Base-by-base conservation (phyloP, 176 grass and related monocot species). In the Eragrostis curvula region DNA sequence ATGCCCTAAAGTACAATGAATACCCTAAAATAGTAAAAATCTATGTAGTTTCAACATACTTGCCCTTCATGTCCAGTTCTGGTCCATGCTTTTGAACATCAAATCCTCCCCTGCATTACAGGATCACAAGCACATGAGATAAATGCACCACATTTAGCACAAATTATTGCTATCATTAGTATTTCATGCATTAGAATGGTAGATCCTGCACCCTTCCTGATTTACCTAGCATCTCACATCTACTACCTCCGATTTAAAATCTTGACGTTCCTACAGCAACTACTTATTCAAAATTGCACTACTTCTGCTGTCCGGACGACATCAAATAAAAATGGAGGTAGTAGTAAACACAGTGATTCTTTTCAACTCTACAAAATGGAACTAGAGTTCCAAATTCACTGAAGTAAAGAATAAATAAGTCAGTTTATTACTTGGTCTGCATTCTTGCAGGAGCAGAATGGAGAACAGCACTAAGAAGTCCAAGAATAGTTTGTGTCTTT, bases 401-500 rank as follows among this genome's bases (percentile, higher is more conserved):
- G 3, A 27, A 80, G 43, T 49, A 85, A 8, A 64, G 17, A 70
- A 82, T 53, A 81, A 14, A 62, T 25, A 80, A 68, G 11, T 66
- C 41, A 68, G 29, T 44, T n/a, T 73, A 43, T 87, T 95, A 95
- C 96, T 89, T 98, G 27, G 87, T 86, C 80, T 91, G 86, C 81
- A 95, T 85, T 91, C 88, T 98, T 88, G 88, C 82, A 77, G 92
- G 96, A 81, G 90, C 85, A 21, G 96, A 98, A 90, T 98, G 96
- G 68, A 98, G 92, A 89, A 98, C 88, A 73, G 96, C 96, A 84
- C 92, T 98, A 18, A 98, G 96, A 65, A 98, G 96, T 88, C 90
- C 96, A 67, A 98, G 90, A 62, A 98, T 98, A 75, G 96, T 98
- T 86, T 98, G 96, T 77, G 96, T 98, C 87, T 98, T 98, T 82